Conservation (phyloP, 768 basidiomycete species). For the Polyporus arcularius region DNA sequence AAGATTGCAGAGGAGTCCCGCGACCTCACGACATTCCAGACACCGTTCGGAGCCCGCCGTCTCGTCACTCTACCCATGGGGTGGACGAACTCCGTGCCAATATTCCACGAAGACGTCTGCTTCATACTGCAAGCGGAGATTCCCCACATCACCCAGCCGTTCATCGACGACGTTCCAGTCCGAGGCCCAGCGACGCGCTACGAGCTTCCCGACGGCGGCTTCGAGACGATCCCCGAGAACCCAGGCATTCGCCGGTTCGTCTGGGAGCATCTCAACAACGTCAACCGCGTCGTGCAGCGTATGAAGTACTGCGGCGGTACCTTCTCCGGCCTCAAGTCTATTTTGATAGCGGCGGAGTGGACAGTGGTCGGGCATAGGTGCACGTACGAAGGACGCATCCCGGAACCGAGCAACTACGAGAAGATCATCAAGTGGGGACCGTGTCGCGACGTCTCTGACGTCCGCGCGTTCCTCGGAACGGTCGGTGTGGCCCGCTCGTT, state of each 20-base stretch:
- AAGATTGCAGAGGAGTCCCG: not conserved
- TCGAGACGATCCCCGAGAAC: too few species aligned
- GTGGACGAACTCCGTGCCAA: not conserved
- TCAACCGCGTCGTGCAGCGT: constrained; percentile 37
- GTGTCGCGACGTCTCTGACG: constrained; percentile 17
- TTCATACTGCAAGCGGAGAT: not conserved
- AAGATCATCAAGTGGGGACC: constrained; percentile 30
- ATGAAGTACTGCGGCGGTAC: constrained; percentile 31
- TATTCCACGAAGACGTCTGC: not conserved
- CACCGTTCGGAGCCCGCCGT: not conserved
- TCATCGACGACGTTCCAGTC: too few species aligned
- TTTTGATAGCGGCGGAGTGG: not conserved
- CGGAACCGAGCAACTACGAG: constrained; percentile 26
- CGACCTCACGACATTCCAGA: not conserved
- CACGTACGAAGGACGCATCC: constrained; percentile 33
- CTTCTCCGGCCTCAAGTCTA: constrained; percentile 7
- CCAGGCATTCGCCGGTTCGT: too few species aligned
- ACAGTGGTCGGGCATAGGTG: constrained; percentile 41
- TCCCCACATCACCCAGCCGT: not conserved
- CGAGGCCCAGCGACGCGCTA: too few species aligned
- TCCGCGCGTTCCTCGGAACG: constrained; percentile 27
- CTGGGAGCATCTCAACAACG: constrained; percentile 5
- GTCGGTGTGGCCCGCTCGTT: constrained; percentile 11
- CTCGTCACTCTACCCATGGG: not conserved
- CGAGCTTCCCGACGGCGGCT: too few species aligned